Percentiles rank a stretch among this genome's conserved stretches.
Conservation (phyloP, 768 basidiomycete species). For the Macrolepiota dolichaula region DNA sequence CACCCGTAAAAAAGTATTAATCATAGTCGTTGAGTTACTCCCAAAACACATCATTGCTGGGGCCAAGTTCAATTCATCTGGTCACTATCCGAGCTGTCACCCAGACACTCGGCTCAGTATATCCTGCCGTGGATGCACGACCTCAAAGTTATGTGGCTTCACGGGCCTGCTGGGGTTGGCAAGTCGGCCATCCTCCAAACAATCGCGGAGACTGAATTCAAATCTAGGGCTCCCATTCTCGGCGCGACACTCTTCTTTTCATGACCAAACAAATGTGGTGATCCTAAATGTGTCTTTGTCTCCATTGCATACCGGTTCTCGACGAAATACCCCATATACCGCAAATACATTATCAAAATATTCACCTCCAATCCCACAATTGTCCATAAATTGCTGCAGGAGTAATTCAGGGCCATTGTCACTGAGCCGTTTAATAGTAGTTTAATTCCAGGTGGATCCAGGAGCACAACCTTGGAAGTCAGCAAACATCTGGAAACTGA, state of each 20-base stretch:
- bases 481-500: not conserved
- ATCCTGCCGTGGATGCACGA: no score
- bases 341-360: constrained; percentile 3
- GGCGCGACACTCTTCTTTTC: not conserved
- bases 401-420: constrained; percentile 15
- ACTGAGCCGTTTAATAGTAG: constrained; percentile 14
- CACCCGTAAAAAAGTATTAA: no score
- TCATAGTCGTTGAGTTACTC: no score
- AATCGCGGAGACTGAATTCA: not conserved
- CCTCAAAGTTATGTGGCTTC: no score
- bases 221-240: not conserved
- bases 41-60: no score
- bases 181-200: constrained; percentile 1
- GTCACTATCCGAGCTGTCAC: no score
- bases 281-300: not conserved
- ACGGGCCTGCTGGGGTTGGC: not conserved
- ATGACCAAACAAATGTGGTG: not conserved
- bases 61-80: no score
- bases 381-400: constrained; percentile 3
- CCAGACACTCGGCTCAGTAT: no score
- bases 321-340: not conserved
- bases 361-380: constrained; percentile 9
- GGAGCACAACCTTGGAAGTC: no score
- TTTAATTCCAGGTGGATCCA: no score
- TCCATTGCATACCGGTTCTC: constrained; percentile 22